These are phyloP conservation scores for Plasmodium vivax DNA, from an alignment of 169 alveolate genomes.

Conservation along the genomic window DNA sequence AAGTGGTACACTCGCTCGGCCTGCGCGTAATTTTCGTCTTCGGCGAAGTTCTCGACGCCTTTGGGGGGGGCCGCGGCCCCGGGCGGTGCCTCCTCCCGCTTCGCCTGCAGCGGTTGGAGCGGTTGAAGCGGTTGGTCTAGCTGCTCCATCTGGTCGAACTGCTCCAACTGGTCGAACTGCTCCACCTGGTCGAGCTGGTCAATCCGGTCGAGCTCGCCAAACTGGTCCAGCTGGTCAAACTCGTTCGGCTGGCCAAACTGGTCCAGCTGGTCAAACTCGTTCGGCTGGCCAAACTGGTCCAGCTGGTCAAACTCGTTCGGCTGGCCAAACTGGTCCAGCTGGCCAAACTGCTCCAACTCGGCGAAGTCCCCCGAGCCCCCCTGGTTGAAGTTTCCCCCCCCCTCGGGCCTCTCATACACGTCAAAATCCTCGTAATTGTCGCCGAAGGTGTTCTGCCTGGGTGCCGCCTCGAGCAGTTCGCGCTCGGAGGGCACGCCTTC, in stretches of 20 bases:
- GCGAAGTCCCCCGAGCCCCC: neutral
- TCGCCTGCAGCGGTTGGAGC: too few relatives aligned
- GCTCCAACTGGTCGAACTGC: neutral
- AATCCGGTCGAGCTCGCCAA: too few relatives aligned
- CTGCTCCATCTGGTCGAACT: neutral
- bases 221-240: too few relatives aligned
- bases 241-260: too few relatives aligned
- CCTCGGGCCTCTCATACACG: neutral
- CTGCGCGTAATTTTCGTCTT: constrained; percentile 7
- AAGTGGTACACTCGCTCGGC: constrained; percentile 48
- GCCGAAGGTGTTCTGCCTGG: neutral
- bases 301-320: neutral
- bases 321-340: neutral
- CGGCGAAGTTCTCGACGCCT: neutral
- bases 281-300: too few relatives aligned
- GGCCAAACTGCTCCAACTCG: neutral
- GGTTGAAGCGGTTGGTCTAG: neutral
- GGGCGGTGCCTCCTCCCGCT: neutral
- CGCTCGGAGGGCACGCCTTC: neutral
- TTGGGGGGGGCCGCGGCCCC: neutral
- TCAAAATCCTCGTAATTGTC: neutral
- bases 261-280: neutral
- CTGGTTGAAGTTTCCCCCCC: neutral
- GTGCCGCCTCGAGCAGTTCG: neutral
- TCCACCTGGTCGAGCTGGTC: too few relatives aligned